Base-by-base conservation (phyloP, 1,139 yeast species). In the Candida sp. region DNA sequence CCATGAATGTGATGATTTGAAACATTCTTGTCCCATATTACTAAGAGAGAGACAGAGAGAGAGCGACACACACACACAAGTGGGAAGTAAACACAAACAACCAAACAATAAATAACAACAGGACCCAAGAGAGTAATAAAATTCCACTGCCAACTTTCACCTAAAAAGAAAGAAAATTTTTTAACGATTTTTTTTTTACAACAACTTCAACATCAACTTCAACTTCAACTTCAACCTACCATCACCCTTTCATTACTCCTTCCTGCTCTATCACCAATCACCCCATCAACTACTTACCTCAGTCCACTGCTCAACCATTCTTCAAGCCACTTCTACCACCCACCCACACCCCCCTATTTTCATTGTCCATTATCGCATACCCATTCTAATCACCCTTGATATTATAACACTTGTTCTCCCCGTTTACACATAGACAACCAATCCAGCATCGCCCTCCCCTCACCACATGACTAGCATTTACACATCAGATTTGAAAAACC, bases 381-480 rank as follows among this genome's bases (percentile, higher is more conserved):
- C 17, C 17, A 17, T 17, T 17, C 17, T 17, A 17, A 17, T 17
- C 1, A 17, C 17, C 17, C 17, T 17, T 17, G 17, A 17, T 2
- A 17, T 17, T 17, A 17, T 17, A 17, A 17, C 17, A 2, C 17
- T 17, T 17, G 17, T 17, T 17, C 17, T 17, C 17, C 17, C 17
- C 17, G 17, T 2, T 17, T 17, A 17, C 17, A 17, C 17, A 17
- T 17, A 17, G 17, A 17, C 2, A 6, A 33, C 12, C 35, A 12
- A 9, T 22, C 35, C 12, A 33, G n/a, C n/a, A n/a, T n/a, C n/a
- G n/a, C n/a, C n/a, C 35, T 31, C 4, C 5, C 11, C n/a, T n/a
- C 8, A 9, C 17, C n/a, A 39, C 40, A 75, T 76, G 81, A 77
- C 86, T 17, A 74, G 81, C 53, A 75, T 78, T 47, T 80, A 75